Conservation (phyloP, 768 basidiomycete species). For the Suillus lakei region DNA sequence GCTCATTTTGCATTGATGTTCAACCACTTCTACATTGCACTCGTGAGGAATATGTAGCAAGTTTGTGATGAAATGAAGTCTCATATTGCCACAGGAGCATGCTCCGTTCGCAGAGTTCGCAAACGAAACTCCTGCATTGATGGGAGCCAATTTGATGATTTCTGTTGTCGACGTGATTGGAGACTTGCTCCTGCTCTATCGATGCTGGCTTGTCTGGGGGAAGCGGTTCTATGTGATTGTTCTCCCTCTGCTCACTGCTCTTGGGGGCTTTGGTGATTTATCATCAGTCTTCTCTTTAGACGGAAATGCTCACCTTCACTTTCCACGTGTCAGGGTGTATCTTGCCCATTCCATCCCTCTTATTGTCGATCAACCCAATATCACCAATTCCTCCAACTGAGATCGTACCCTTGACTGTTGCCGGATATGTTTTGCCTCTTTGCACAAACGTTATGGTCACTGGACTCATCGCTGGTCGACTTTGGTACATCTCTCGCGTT, state of each 20-base stretch:
- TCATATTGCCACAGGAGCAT: conserved; percentile 11
- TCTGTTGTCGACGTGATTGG: conserved; percentile 30
- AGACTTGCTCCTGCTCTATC: conserved; percentile 33
- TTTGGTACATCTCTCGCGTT: conserved; percentile 29
- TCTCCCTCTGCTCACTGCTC: conserved; percentile 31
- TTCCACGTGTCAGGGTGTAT: background rate
- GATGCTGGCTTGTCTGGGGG: conserved; percentile 39
- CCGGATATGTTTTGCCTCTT: conserved; percentile 38
- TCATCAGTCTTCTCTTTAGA: background rate
- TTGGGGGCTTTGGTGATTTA: conserved; percentile 31
- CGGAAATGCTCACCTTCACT: background rate
- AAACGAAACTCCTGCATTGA: conserved; percentile 23
- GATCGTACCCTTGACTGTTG: conserved; percentile 32
- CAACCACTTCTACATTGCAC: conserved; percentile 20
- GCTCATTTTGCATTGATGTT: conserved; percentile 27
- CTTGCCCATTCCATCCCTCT: background rate
- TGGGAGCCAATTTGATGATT: conserved; percentile 31
- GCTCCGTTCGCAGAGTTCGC: conserved; percentile 21
- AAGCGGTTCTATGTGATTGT: conserved; percentile 31
- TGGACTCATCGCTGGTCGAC: conserved; percentile 35
- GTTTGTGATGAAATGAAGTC: background rate
- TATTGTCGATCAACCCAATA: background rate
- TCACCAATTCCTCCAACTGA: conserved; percentile 23
- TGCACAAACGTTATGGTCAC: conserved; percentile 40
- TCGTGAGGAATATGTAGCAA: conserved; percentile 21